Conservation (phyloP, 2,329 filamentous ascomycete species). For the Coleophoma crateriformis region DNA sequence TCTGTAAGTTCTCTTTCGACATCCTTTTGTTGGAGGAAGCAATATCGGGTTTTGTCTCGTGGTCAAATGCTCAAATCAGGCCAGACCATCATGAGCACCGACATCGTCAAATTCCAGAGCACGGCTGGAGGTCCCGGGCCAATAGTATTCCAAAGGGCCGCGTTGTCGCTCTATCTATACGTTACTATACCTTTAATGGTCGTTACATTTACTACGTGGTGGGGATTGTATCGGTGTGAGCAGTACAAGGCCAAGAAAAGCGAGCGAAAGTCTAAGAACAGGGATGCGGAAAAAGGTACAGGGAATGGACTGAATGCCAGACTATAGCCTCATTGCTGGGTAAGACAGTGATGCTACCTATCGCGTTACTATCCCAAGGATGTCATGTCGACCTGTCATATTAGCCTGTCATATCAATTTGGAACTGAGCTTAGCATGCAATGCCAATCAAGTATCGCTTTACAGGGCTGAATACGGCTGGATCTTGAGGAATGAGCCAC, state of each 20-base stretch:
- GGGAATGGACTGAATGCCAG: background rate
- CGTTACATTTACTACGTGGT: conserved; percentile 28
- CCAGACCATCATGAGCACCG: conserved; percentile 35
- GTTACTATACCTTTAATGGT: conserved; percentile 30
- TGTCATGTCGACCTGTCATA: background rate
- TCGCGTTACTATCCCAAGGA: background rate
- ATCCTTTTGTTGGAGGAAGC: background rate
- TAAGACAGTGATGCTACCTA: background rate
- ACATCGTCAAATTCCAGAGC: conserved; percentile 24
- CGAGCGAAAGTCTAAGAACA: background rate
- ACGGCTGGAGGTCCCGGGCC: conserved; percentile 1
- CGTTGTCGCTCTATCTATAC: conserved; percentile 26
- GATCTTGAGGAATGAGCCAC: too few relatives aligned
- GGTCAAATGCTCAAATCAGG: background rate
- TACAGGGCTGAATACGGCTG: too few relatives aligned
- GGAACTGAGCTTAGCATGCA: too few relatives aligned
- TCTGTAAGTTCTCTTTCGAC: conserved; percentile 24
- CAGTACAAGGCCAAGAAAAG: conserved; percentile 9
- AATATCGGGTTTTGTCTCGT: background rate
- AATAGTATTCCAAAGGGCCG: conserved; percentile 15
- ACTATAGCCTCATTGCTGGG: background rate
- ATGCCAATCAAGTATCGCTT: too few relatives aligned
- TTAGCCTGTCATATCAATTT: background rate
- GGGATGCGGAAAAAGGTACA: too few relatives aligned
- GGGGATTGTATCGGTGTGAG: conserved; percentile 22